A percentile compares a stretch with the other conserved stretches of the same genome.
Evolutionary conservation across 805 yeast genomes (phyloP).

Genomic region (Ascoidea tarda): DNA sequence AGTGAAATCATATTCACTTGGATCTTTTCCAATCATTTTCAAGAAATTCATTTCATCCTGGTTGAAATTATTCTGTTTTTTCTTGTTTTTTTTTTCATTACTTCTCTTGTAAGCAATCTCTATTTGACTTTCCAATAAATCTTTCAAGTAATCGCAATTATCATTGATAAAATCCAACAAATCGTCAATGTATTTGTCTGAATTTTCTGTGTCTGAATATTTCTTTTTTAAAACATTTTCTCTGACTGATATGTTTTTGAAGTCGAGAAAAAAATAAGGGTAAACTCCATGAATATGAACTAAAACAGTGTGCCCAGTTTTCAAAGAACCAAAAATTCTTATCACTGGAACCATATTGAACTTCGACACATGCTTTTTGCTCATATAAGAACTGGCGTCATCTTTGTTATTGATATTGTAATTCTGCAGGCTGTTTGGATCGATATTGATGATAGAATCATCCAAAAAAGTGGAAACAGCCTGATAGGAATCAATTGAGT

Average conservation of each 20-base stretch:
- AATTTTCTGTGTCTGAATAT: slow-evolving; percentile 4
- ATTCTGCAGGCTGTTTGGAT: neutral
- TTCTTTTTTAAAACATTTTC: no score
- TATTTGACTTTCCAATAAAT: slow-evolving; percentile 29
- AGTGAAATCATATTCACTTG: neutral
- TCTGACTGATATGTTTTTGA: slow-evolving; percentile 17
- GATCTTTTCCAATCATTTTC: neutral
- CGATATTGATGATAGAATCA: neutral
- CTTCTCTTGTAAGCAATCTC: slow-evolving; percentile 22
- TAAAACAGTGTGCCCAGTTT: slow-evolving; percentile 41
- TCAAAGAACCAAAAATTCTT: slow-evolving; percentile 60
- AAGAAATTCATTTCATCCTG: neutral
- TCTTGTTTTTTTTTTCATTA: slow-evolving; percentile 2
- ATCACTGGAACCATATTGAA: slow-evolving; percentile 54
- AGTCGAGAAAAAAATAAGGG: slow-evolving; percentile 65
- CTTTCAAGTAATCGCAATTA: slow-evolving; percentile 25
- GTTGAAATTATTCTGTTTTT: neutral
- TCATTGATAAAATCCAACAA: slow-evolving; percentile 14
- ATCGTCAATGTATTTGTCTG: no score
- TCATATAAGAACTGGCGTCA: slow-evolving; percentile 1
- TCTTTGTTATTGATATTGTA: slow-evolving; percentile 1
- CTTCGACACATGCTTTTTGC: neutral
- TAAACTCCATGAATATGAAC: slow-evolving; percentile 75
- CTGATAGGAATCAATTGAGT: slow-evolving; percentile 55
- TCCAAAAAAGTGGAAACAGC: slow-evolving; percentile 41